These are phyloP conservation scores for Annulohypoxylon bovei DNA, from an alignment of 495 filamentous ascomycete genomes.

Conservation along the genomic window DNA sequence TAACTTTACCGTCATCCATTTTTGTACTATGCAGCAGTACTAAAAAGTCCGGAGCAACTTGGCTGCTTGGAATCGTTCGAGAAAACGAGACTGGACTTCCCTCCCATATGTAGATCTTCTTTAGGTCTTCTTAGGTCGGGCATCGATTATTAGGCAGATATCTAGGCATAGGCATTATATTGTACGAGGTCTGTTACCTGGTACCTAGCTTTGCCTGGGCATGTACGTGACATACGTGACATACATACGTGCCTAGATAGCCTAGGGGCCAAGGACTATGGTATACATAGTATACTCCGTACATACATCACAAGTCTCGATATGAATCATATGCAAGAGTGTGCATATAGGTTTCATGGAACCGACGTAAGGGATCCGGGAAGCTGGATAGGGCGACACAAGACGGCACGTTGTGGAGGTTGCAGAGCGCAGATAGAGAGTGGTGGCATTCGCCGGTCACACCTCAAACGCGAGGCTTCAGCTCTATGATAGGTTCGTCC, in stretches of 20 bases:
- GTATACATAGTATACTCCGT: background rate
- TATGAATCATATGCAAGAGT: conserved; percentile 26
- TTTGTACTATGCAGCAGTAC: background rate
- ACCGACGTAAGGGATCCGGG: conserved; percentile 37
- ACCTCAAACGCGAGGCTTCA: conserved; percentile 32
- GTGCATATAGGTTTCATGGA: conserved; percentile 34
- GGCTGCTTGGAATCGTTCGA: conserved; percentile 6
- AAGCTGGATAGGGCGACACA: conserved; percentile 41
- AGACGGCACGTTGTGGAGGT: conserved; percentile 33
- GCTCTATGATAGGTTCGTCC: conserved; percentile 33
- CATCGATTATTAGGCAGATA: background rate
- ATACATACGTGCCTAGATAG: background rate
- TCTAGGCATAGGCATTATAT: no score
- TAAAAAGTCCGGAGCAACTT: background rate
- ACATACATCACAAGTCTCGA: conserved; percentile 14
- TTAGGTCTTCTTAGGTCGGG: background rate
- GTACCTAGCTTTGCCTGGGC: no score
- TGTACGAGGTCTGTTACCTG: background rate
- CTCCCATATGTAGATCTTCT: background rate
- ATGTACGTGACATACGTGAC: conserved; percentile 2
- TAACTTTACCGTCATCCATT: background rate
- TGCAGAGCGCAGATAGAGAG: conserved; percentile 7
- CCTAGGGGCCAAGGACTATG: background rate
- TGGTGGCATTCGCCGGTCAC: conserved; percentile 32
- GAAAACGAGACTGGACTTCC: conserved; percentile 1